phyloP scores from a whole-genome alignment of 495 filamentous ascomycete species.

The Tuber microsphaerosporum region DNA sequence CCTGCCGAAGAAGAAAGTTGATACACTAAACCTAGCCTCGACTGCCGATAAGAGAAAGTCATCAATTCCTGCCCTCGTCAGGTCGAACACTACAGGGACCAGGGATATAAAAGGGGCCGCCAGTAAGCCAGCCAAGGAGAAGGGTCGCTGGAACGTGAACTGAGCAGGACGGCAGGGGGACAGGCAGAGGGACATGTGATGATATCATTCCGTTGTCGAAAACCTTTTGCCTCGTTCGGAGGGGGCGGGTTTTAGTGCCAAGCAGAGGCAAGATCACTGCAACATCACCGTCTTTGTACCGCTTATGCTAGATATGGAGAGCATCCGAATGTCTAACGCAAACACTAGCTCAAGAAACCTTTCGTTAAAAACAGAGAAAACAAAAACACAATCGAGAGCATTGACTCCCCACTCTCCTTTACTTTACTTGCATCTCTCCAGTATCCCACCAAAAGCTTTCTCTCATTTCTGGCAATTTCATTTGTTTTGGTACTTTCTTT shows the following conservation, averaged over 20 bases:
- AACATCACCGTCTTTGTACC: background rate
- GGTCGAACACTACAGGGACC: constrained; percentile 18
- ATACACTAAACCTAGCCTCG: background rate
- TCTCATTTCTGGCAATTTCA: background rate
- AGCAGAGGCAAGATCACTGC: background rate
- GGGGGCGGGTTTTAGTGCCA: background rate
- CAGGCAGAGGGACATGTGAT: background rate
- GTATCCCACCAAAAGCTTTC: background rate
- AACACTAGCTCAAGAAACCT: background rate
- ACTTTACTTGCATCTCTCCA: background rate
- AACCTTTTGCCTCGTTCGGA: background rate
- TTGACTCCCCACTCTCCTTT: background rate
- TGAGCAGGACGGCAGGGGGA: background rate
- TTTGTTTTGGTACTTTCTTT: constrained; percentile 1
- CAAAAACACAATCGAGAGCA: background rate
- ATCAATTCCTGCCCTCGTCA: constrained; percentile 19
- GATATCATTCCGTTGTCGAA: background rate
- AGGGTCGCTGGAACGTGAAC: background rate
- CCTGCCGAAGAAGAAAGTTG: background rate
- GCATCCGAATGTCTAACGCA: background rate
- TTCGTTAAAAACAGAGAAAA: background rate
- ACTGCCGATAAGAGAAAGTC: constrained; percentile 10
- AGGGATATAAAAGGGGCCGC: constrained; percentile 21
- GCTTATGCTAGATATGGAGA: background rate
- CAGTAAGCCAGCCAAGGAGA: background rate